Evolutionary conservation across 2,329 filamentous ascomycete species (phyloP), one percentile per base, ranked within the genome.

Genomic region (Pseudomassariella vexata): DNA sequence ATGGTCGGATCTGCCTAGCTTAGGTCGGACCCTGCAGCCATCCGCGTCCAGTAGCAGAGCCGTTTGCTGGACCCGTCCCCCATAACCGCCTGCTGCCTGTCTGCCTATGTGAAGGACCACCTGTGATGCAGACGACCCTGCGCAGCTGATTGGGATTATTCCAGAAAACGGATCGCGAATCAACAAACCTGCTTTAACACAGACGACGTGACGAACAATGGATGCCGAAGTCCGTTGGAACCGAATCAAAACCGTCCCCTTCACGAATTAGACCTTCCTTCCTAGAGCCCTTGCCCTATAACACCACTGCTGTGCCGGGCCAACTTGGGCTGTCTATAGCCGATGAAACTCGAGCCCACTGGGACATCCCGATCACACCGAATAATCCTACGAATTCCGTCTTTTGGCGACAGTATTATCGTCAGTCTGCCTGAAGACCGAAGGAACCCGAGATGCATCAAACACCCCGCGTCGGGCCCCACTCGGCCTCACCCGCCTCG

Each of bases 371-470:
- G n/a, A n/a, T n/a, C n/a, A n/a, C n/a, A n/a, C n/a, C n/a, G n/a
- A n/a, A n/a, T n/a, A n/a, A n/a, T n/a, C n/a, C n/a, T n/a, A n/a
- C n/a, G n/a, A n/a, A n/a, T n/a, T n/a, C n/a, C n/a, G n/a, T n/a
- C n/a, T n/a, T n/a, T n/a, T n/a, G n/a, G n/a, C n/a, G n/a, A n/a
- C n/a, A n/a, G n/a, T n/a, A n/a, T n/a, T n/a, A n/a, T n/a, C n/a
- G n/a, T n/a, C n/a, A n/a, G n/a, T n/a, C n/a, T n/a, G n/a, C n/a
- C n/a, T n/a, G n/a, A n/a, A n/a, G n/a, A n/a, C n/a, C n/a, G n/a
- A n/a, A n/a, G n/a, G n/a, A n/a, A n/a, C n/a, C n/a, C n/a, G 67
- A 54, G 48, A 95, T 95, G 89, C 88, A 95, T 75, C 89, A 94
- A 64, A 85, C 89, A 63, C 81, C 85, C 48, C 80, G 89, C 49